Percentiles rank a stretch among this genome's conserved stretches.
phyloP scores from a whole-genome alignment of 805 yeast species.

The Lachancea dasiensis region DNA sequence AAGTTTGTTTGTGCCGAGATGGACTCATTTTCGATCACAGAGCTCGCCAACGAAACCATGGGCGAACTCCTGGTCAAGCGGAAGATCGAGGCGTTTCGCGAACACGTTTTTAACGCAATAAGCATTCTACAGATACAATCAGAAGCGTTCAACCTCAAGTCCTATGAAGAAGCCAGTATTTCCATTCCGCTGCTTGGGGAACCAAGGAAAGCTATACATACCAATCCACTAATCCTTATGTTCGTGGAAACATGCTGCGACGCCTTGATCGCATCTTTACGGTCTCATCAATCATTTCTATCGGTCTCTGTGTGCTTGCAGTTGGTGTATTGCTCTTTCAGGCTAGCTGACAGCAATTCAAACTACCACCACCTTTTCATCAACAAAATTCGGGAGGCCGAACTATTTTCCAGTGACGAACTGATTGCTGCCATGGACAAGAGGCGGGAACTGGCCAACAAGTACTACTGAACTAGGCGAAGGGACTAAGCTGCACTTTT shows the following conservation, averaged over 20 bases:
- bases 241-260: constrained; percentile 30
- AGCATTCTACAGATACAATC: constrained; percentile 22
- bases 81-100: constrained; percentile 78
- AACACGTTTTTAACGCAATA: constrained; percentile 37
- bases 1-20: constrained; percentile 61
- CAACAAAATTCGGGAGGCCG: constrained; percentile 24
- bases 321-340: constrained; percentile 81
- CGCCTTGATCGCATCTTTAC: constrained; percentile 27
- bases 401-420: constrained; percentile 21
- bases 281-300: constrained; percentile 31
- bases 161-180: constrained; percentile 2
- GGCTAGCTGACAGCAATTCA: constrained; percentile 45
- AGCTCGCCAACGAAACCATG: constrained; percentile 18
- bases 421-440: constrained; percentile 25
- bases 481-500: too few relatives aligned
- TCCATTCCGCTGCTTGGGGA: constrained; percentile 14
- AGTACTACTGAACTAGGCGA: too few relatives aligned
- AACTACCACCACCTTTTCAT: constrained; percentile 30
- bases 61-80: constrained; percentile 47
- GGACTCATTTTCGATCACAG: constrained; percentile 33
- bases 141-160: constrained; percentile 6
- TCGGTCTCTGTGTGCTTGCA: constrained; percentile 73
- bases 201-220: constrained; percentile 2
- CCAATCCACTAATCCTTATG: constrained; percentile 26
- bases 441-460: constrained; percentile 30